Evolutionary conservation across 208 protist species (phyloP).

Genomic region (Zelonia costaricensis): DNA sequence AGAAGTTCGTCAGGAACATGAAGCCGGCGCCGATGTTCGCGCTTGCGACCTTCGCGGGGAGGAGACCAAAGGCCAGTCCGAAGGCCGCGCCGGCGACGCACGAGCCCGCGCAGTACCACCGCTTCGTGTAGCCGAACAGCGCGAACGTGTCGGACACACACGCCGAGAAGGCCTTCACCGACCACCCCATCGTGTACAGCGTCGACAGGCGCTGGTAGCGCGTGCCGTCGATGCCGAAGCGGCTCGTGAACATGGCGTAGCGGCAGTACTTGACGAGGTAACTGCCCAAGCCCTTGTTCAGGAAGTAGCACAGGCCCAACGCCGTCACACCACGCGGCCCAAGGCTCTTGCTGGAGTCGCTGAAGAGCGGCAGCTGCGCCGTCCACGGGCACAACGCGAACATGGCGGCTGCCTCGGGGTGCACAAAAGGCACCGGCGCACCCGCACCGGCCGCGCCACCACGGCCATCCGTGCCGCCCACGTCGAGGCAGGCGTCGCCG

Average conservation of each 20-base stretch:
- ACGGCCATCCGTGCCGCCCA: no score
- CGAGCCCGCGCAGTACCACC: constrained; percentile 56
- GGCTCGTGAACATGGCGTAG: constrained; percentile 46
- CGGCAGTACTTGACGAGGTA: constrained; percentile 35
- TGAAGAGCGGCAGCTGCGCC: no score
- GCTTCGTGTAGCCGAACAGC: constrained; percentile 66
- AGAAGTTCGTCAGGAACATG: constrained; percentile 52
- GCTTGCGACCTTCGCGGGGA: constrained; percentile 38
- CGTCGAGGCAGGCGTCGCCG: no score
- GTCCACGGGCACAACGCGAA: no score
- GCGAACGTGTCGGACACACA: constrained; percentile 53
- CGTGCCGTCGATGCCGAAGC: constrained; percentile 37
- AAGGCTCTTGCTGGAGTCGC: no score
- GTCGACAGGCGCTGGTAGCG: constrained; percentile 51
- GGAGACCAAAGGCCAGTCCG: constrained; percentile 38
- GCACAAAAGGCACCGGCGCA: no score
- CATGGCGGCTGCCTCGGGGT: no score
- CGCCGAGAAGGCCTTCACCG: constrained; percentile 59
- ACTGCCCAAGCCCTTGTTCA: constrained; percentile 45
- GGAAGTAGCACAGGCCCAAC: no score
- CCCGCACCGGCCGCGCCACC: no score
- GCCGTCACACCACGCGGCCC: no score
- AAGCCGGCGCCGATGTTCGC: constrained; percentile 42
- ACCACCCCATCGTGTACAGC: constrained; percentile 50
- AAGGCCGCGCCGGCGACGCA: constrained; percentile 39